A percentile compares a stretch with the other conserved stretches of the same genome.
Conservation (phyloP, 2,329 filamentous ascomycete genomes). For the Graphilbum sp. region DNA sequence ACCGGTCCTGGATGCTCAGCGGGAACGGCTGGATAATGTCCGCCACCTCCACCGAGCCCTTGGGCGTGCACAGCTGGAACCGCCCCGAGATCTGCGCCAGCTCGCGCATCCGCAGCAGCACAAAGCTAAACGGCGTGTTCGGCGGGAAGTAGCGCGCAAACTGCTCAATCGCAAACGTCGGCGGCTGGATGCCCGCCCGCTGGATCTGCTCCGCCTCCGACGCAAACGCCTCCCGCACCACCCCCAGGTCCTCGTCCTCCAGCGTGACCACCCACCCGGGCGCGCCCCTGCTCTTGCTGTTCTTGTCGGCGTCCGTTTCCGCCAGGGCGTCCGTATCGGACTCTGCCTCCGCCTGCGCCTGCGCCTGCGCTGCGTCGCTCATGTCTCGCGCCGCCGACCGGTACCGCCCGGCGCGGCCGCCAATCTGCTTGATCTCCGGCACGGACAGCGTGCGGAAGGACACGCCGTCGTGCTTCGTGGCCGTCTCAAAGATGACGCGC, state of each 20-base stretch:
- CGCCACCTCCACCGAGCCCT: slow-evolving; percentile 47
- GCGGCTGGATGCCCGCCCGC: slow-evolving; percentile 60
- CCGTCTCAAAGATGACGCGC: slow-evolving; percentile 72
- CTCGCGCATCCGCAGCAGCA: slow-evolving; percentile 60
- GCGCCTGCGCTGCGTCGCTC: not conserved
- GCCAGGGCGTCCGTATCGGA: not conserved
- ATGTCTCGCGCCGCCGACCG: slow-evolving; percentile 48
- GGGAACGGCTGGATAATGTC: slow-evolving; percentile 58
- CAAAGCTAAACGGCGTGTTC: slow-evolving; percentile 66
- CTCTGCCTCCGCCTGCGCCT: not conserved
- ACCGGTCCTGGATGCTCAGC: slow-evolving; percentile 56
- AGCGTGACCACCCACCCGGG: slow-evolving; percentile 68
- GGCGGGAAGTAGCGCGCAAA: slow-evolving; percentile 73
- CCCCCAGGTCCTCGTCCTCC: slow-evolving; percentile 48
- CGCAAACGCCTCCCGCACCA: slow-evolving; percentile 46
- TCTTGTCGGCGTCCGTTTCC: not conserved
- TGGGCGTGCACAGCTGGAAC: slow-evolving; percentile 55
- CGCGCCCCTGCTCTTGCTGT: not conserved
- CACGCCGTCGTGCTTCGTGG: slow-evolving; percentile 53
- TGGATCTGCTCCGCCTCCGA: slow-evolving; percentile 48
- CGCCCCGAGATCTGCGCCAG: slow-evolving; percentile 44
- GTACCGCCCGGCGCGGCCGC: slow-evolving; percentile 77
- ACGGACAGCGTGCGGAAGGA: slow-evolving; percentile 42
- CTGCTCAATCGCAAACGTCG: slow-evolving; percentile 50
- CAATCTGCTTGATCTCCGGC: slow-evolving; percentile 88